Base-by-base conservation (phyloP, 371 early-diverging fungal species). In the Neoconidiobolus thromboides region DNA sequence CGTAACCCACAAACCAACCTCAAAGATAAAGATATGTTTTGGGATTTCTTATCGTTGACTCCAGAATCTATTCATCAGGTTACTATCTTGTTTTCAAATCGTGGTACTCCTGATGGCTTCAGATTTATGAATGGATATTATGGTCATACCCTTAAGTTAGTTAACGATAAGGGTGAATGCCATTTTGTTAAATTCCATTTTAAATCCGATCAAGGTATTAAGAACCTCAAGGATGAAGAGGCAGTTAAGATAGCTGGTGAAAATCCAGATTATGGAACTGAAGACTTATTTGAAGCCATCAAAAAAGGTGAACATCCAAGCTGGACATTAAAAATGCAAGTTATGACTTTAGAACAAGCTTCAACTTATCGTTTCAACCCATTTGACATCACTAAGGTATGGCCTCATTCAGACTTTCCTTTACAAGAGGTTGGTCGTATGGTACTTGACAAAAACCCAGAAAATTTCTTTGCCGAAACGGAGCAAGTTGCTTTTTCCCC, bases 141-240 rank as follows among this genome's bases (percentile, higher is more conserved):
- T 48, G 80, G 82, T 47, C 89, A 88, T 69, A 76, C 88, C 3
- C 73, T 87, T 55, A 82, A 83, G 67, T 70, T 88, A 38, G 87
- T 89, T 50, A 77, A 83, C 65, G 74, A 71, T 36, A 64, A 81
- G 10, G 87, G 86, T 55, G 68, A 78, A 60, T 74, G 74, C 69
- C 72, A 73, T 60, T 83, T 81, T 55, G 86, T 86, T 75, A 89
- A 88, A 73, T 89, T 83, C 82, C 89, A 91, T 73, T 88, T 83
- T 73, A 84, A 82, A 71, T 79, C 88, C 43, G 74, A 83, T 63
- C 85, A 83, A 67, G 88, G 88, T 55, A 77, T 83, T 72, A 80
- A 84, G 74, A 82, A 78, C 72, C 67, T 86, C 47, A 70, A 68
- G 39, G 74, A 73, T 26, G 75, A 72, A n/a, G 76, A 88, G 58